phyloP scores from a whole-genome alignment of 2,329 filamentous ascomycete genomes.

The Chaetomiaceae sp. region DNA sequence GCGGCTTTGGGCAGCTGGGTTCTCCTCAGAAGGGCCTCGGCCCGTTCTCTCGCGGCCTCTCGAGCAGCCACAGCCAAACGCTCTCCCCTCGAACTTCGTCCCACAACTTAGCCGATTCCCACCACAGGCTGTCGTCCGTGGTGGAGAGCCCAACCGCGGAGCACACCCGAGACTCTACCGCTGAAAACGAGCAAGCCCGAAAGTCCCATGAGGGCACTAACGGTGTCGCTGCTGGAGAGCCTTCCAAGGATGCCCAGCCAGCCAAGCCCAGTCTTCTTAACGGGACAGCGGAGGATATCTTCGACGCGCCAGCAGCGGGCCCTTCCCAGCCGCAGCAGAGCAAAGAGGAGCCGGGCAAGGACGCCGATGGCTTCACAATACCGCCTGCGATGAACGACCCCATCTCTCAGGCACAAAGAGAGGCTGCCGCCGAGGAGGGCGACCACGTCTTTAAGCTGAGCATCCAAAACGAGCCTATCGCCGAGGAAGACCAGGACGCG shows the following conservation, averaged over 20 bases:
- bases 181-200: conserved; percentile 32
- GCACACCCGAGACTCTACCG: conserved; percentile 20
- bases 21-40: conserved; percentile 49
- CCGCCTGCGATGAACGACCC: conserved; percentile 59
- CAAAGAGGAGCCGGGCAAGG: conserved; percentile 48
- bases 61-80: conserved; percentile 57
- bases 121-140: conserved; percentile 52
- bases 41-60: conserved; percentile 57
- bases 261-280: conserved; percentile 41
- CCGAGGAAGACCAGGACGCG: conserved; percentile 71
- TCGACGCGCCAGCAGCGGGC: conserved; percentile 49
- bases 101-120: conserved; percentile 53
- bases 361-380: conserved; percentile 74
- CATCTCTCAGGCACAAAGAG: conserved; percentile 68
- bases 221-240: conserved; percentile 29
- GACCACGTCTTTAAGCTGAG: conserved; percentile 74
- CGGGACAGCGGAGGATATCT: conserved; percentile 45
- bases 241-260: conserved; percentile 32
- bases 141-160: conserved; percentile 50
- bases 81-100: conserved; percentile 57
- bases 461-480: conserved; percentile 73
- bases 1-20: conserved; percentile 50
- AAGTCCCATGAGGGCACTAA: conserved; percentile 40
- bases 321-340: conserved; percentile 44
- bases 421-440: conserved; percentile 56